Conservation (phyloP, 2,329 filamentous ascomycete species). For the Diaporthe destruens region DNA sequence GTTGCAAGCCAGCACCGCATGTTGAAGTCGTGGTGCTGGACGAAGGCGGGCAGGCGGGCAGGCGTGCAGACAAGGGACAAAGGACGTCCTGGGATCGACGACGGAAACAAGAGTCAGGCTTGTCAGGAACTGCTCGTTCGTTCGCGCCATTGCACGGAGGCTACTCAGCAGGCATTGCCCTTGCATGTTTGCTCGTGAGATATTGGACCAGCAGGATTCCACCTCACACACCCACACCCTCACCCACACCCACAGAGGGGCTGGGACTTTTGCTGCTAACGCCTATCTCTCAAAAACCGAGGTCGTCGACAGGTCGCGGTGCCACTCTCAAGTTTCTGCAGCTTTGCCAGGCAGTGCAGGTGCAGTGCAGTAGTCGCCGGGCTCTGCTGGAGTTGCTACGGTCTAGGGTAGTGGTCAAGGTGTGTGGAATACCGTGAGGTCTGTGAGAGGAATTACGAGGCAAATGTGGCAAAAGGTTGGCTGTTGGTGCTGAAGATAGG, state of each 20-base stretch:
- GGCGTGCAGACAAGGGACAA: background rate
- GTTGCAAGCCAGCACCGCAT: background rate
- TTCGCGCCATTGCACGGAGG: conserved; percentile 1
- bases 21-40: background rate
- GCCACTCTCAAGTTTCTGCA: conserved; percentile 9
- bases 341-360: background rate
- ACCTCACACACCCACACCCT: background rate
- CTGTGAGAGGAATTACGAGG: background rate
- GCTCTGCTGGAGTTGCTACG: background rate
- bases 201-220: conserved; percentile 22
- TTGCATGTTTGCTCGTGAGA: conserved; percentile 18
- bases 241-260: background rate
- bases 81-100: conserved; percentile 1
- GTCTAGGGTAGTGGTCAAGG: background rate
- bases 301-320: background rate
- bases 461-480: background rate
- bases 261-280: background rate
- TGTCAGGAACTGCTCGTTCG: conserved; percentile 6
- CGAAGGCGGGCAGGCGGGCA: background rate
- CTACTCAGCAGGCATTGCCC: conserved; percentile 31
- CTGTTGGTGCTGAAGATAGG: conserved; percentile 9
- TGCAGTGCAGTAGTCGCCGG: background rate
- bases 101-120: conserved; percentile 29
- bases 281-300: conserved; percentile 5
- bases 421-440: background rate